Base-by-base conservation (phyloP, 805 yeast species). In the Pichia cephalocereana region DNA sequence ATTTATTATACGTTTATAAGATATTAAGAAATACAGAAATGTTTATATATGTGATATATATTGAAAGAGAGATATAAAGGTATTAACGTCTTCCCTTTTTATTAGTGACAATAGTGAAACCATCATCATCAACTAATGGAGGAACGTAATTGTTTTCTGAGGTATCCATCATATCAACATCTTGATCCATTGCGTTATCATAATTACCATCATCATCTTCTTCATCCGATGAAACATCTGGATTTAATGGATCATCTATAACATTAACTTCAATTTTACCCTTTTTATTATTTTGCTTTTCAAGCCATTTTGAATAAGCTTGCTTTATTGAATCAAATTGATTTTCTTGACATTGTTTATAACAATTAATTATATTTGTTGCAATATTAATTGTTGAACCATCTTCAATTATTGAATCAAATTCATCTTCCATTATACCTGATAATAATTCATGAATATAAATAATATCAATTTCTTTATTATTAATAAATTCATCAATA, bases 381-480 rank as follows among this genome's bases (percentile, higher is more conserved):
- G 91, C 95, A 32, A 87, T 77, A 8, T 78, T 77, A 47, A 83
- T 71, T 0, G 96, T 91, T 10, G 95, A 80, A 56, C 87, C 96
- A 61, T 91, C 96, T 58, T 93, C 97, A 40, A 93, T 79, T 41
- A 80, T 75, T 9, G 83, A 84, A 50, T 88, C 97, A 60, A 91
- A 93, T 65, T 93, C 99, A 67, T 91, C 99, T 51, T 82, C 80
- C 96, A 93, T 87, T 27, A 95, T 93, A 60, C 85, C 84, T 45
- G 85, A 70, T 51, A 93, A 69, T 17, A 95, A 79, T 60, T 86
- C 96, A 66, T 93, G 97, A 28, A 93, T 77, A 53, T 84, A 76
- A 38, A 79, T 81, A 4, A 85, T 71, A 57, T 89, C 98, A 6
- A 91, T 86, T 6, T 77, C 73, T 45, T 71, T 75, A 43, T 76